Evolutionary conservation across 2,329 filamentous ascomycete species (phyloP), one percentile per base, ranked within the genome.

Genomic region (Keithomyces neogunnii): DNA sequence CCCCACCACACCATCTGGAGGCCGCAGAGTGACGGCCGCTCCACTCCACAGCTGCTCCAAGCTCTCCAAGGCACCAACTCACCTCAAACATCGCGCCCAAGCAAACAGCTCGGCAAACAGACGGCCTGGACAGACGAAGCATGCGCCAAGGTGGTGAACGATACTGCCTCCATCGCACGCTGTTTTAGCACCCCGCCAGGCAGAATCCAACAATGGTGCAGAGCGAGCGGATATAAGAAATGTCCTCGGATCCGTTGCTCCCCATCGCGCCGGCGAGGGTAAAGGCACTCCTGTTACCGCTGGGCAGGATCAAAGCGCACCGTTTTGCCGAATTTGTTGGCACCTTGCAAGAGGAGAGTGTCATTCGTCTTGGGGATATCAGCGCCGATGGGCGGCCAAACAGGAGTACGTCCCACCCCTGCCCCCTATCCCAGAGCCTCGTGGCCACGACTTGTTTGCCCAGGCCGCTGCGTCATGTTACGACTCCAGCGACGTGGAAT

Each of bases 241-340:
- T 95, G 90, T 85, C 81, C 73, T 79, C 88, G 72, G 92, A 96
- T 76, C 85, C 88, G 69, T 82, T 96, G 68, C 87, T 91, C 68
- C 90, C 92, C 70, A 84, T 91, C 74, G 88, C 91, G 70, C 90
- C 90, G 66, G 92, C 90, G 73, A 87, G 88, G 78, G 83, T 97
- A 65, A 88, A 88, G 73, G 89, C 86, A 56, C 81, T 96, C 60
- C 80, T 96, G 53, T 75, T 97, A 55, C 93, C 93, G 50, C 77
- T 95, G 59, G 92, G 92, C 49, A 85, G 82, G 64, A 93, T 97
- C 67, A 91, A 85, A 66, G 82, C 85, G 55, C 84, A 86, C 49
- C 82, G 88, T 53, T 97, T 96, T 69, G 71, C 84, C 60, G 76
- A 78, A 57, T 95, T 96, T 66, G 79, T 92, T 57, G 80, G 86